These are phyloP conservation scores for Boletus pseudo-olivaceus DNA, from an alignment of 768 basidiomycete species.

Conservation along the genomic window DNA sequence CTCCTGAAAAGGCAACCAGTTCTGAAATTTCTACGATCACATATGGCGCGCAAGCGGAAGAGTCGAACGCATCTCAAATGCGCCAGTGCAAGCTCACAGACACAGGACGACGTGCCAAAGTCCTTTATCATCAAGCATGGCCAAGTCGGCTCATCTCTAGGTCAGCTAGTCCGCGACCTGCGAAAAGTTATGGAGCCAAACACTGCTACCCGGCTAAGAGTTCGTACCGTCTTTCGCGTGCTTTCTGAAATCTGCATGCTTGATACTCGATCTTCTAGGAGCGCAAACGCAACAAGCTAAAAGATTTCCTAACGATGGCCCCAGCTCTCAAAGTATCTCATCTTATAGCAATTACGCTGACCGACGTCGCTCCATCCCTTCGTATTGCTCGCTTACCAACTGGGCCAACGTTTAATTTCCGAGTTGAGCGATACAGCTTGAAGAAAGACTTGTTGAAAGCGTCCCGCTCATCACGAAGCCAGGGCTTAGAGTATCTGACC, in stretches of 20 bases:
- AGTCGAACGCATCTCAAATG: slow-evolving; percentile 80
- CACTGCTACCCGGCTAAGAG: slow-evolving; percentile 88
- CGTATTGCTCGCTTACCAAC: slow-evolving; percentile 83
- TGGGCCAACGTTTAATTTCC: slow-evolving; percentile 92
- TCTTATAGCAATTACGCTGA: slow-evolving; percentile 87
- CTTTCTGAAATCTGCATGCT: neutral
- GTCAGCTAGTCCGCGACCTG: slow-evolving; percentile 89
- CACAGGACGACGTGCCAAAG: slow-evolving; percentile 57
- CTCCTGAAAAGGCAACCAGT: slow-evolving; percentile 22
- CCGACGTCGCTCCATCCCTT: slow-evolving; percentile 79
- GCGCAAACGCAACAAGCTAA: slow-evolving; percentile 82
- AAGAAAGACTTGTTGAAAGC: slow-evolving; percentile 77
- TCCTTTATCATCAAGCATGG: slow-evolving; percentile 98
- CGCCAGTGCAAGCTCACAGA: slow-evolving; percentile 33
- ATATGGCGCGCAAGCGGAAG: slow-evolving; percentile 66
- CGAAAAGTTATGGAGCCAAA: slow-evolving; percentile 98
- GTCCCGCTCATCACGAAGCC: slow-evolving; percentile 63
- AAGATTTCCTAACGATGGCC: slow-evolving; percentile 91
- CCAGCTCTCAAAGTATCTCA: slow-evolving; percentile 90
- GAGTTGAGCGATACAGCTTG: slow-evolving; percentile 89
- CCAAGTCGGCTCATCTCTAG: slow-evolving; percentile 79
- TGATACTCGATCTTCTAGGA: slow-evolving; percentile 53
- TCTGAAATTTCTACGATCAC: slow-evolving; percentile 5
- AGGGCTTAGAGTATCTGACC: slow-evolving; percentile 86
- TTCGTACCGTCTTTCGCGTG: slow-evolving; percentile 33